These are phyloP conservation scores for Rhodotorula sp. DNA, from an alignment of 1,284 basidiomycete genomes.

Conservation along the genomic window DNA sequence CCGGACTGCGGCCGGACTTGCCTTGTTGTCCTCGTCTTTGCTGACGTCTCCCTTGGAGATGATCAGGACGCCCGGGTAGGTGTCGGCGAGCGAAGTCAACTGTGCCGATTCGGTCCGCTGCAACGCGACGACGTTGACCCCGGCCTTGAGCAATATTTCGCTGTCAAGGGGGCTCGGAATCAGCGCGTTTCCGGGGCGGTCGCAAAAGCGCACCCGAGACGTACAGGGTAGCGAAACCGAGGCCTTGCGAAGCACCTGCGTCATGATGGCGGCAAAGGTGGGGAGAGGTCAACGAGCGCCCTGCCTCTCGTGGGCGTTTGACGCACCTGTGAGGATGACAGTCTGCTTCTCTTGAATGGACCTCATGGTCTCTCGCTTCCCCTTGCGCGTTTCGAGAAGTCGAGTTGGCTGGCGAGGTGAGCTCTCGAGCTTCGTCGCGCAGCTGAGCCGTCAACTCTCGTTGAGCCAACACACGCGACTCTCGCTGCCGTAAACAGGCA, in stretches of 20 bases:
- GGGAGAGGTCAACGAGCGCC: not conserved
- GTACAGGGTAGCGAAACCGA: slow-evolving; percentile 71
- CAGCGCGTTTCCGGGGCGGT: not conserved
- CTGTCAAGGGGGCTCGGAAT: not conserved
- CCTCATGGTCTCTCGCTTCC: not conserved
- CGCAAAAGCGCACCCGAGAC: slow-evolving; percentile 12
- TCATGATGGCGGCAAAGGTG: not conserved
- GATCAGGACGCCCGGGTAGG: slow-evolving; percentile 46
- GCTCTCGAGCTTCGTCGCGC: not conserved
- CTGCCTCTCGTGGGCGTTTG: not conserved
- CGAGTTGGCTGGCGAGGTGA: no score
- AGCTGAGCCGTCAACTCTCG: no score
- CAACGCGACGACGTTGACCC: slow-evolving; percentile 68
- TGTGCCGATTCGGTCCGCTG: slow-evolving; percentile 68
- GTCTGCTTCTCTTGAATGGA: slow-evolving; percentile 9
- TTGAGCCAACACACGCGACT: no score
- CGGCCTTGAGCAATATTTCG: slow-evolving; percentile 53
- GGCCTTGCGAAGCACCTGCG: slow-evolving; percentile 56
- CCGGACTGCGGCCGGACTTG: not conserved
- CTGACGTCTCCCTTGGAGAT: slow-evolving; percentile 59
- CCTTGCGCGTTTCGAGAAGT: not conserved
- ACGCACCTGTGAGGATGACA: slow-evolving; percentile 32
- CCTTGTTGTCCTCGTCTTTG: slow-evolving; percentile 57
- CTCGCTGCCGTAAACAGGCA: no score
- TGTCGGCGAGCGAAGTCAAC: slow-evolving; percentile 58